Evolutionary conservation across 2,329 filamentous ascomycete genomes (phyloP), one percentile per base, ranked within the genome.

Genomic region (Claviceps sp.): DNA sequence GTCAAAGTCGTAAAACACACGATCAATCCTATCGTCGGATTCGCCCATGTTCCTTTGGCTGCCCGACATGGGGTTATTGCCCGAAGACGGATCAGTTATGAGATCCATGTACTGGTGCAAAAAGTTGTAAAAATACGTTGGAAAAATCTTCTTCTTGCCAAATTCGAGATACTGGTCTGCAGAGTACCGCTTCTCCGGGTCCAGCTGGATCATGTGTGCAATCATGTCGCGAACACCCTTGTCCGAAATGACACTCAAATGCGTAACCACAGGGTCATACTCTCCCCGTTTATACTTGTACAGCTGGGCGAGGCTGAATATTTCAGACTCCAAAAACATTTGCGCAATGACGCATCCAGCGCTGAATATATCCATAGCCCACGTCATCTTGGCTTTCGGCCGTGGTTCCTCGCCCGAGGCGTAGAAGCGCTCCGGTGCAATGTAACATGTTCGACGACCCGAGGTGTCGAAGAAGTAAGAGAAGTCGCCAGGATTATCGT

Each of bases 301-400:
- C 50, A 98, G 79, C 66, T 97, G 91, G 60, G 88, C 95, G 11
- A 98, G 76, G n/a, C 83, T 95, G 68, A 98, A 97, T n/a, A 97
- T 91, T 8, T 94, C 90, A 0, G 89, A 79, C 69, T 98, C 93
- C 5, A 97, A 78, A 59, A 98, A 96, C 40, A 98, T 76, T 66
- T 98, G 93, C 1, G 93, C 93, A 61, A 98, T 95, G 41, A 97
- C 90, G 65, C 94, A 98, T 7, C 93, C 93, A 22, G 85, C 86
- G 66, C 93, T 97, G 72, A 98, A 98, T 38, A 98, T 85, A 65
- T 98, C 93, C 94, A 98, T 98, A 40, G 93, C 91, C 90, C 91
- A 96, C 4, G 77, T 82, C 61, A 82, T 69, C 70, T 80, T 72
- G 65, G 79, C 66, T 52, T 73, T 68, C 40, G 75, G 78, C 48